Base-by-base conservation (phyloP, 2,329 filamentous ascomycete genomes). In the Trichoderma sp. region DNA sequence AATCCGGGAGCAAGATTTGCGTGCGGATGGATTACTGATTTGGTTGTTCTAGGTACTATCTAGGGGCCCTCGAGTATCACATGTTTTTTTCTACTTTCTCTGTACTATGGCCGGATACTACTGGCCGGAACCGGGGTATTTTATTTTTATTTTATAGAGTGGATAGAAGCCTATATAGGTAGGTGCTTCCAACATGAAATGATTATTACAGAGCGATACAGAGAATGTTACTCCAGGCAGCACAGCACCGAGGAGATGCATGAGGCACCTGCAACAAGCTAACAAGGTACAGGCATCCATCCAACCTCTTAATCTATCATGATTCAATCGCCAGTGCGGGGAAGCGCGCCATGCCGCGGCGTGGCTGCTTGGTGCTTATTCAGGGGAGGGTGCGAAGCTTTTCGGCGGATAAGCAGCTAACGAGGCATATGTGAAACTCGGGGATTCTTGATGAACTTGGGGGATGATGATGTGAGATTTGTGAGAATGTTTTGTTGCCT, bases 321-420 rank as follows among this genome's bases (percentile, higher is more conserved):
- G 55, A 68, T 68, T 68, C 66, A 68, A 34, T 26, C 39, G 63
- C 26, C n/a, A 39, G 55, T 68, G 66, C 66, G 66, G 66, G 66
- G 66, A 68, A 68, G 36, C 66, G 34, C 36, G 66, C 34, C 66
- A 50, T 50, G 36, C 55, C 55, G 53, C 36, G 66, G 55, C 34
- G 36, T 59, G 66, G 66, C 66, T 68, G 20, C 47, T 53, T 53
- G 47, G 47, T 61, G 55, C 36, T 61, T 34, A 17, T 53, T 53
- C 47, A 53, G 47, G 47, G 47, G 47, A 53, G 47, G 47, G 20
- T 53, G 47, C n/a, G 64, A 67, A 57, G 64, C 64, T 67, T 57
- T 66, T 53, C 30, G 64, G 50, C 9, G 47, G 47, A 65, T 65
- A 64, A 43, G 34, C 61, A 23, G 36, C 17, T 64, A 64, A 17